Base-by-base conservation (phyloP, 768 basidiomycete species). In the Psilocybe sp. region DNA sequence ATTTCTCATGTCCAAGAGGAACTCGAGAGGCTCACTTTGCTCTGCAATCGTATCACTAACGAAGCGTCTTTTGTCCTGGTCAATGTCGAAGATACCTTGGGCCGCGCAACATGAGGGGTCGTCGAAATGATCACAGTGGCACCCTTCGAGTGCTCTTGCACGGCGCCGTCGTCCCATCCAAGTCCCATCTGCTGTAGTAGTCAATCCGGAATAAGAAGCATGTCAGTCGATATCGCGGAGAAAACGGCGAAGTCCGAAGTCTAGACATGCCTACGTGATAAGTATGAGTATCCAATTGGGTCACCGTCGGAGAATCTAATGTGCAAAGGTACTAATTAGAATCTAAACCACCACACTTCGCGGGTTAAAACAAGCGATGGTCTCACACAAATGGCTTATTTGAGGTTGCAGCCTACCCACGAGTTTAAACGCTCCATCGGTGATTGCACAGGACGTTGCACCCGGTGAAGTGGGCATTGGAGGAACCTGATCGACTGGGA, bases 271-370 rank as follows among this genome's bases (percentile, higher is more conserved):
- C 58, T 14, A 55, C 58, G 49, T 77, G 76, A 50, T 76, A n/a
- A n/a, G n/a, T n/a, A 72, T 51, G 79, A 79, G 55, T 76, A 79
- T 2, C 80, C 80, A 16, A 76, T 79, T 3, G 73, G 72, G 56
- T 84, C 82, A 15, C 82, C 82, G 54, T 77, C 69, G 12, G 81
- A 60, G 51, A 64, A 71, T 3, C 73, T 73, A 43, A 40, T 10
- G 7, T 35, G 20, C n/a, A 1, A 18, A 41, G 36, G 5, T 28
- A 12, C n/a, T n/a, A n/a, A n/a, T 14, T 12, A 15, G 37, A 36
- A 42, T 40, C 12, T 7, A 28, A 28, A 28, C 23, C 23, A 7
- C 4, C 15, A n/a, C 14, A 14, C 4, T 6, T 23, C 34, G 20
- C 37, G 16, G 28, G 19, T 8, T 44, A 41, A 4, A 6, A 15